A percentile compares a stretch with the other conserved stretches of the same genome.
phyloP scores from a whole-genome alignment of 1,284 basidiomycete genomes.

The Kalmanozyma brasiliensis region DNA sequence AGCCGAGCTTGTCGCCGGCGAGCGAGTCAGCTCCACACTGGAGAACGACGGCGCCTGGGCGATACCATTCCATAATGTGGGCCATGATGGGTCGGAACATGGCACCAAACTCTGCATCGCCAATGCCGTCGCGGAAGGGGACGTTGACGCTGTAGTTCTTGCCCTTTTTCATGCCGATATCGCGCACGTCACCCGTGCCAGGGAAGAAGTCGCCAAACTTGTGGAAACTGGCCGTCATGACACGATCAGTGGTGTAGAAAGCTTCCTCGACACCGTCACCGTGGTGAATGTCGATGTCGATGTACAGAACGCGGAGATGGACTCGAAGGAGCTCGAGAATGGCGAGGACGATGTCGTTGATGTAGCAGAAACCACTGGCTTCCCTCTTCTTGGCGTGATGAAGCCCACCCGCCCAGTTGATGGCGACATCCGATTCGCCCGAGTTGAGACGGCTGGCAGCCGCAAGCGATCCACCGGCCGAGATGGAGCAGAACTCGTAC shows the following conservation, averaged over 20 bases:
- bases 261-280: constrained; percentile 99
- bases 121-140: constrained; percentile 91
- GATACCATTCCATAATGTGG: constrained; percentile 88
- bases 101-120: constrained; percentile 78
- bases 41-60: constrained; percentile 87
- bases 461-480: constrained; percentile 84
- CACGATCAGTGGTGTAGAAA: constrained; percentile 95
- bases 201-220: constrained; percentile 95
- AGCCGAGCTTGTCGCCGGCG: constrained; percentile 93
- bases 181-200: constrained; percentile 77
- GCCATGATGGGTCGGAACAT: constrained; percentile 76
- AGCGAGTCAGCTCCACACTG: constrained; percentile 97
- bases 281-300: constrained; percentile 98
- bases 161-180: constrained; percentile 85
- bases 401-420: constrained; percentile 97
- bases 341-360: constrained; percentile 77
- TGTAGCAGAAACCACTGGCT: constrained; percentile 95
- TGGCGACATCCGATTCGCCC: constrained; percentile 87
- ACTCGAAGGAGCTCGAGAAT: constrained; percentile 69
- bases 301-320: constrained; percentile 88
- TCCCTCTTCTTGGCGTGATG: constrained; percentile 98
- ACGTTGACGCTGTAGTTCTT: constrained; percentile 93
- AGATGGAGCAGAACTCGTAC: constrained; percentile 96
- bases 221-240: constrained; percentile 96
- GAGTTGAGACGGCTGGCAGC: constrained; percentile 84